Percentiles rank a stretch among this genome's conserved stretches.
Conservation (phyloP, 805 yeast species). For the Kodamaea kakaduensis region DNA sequence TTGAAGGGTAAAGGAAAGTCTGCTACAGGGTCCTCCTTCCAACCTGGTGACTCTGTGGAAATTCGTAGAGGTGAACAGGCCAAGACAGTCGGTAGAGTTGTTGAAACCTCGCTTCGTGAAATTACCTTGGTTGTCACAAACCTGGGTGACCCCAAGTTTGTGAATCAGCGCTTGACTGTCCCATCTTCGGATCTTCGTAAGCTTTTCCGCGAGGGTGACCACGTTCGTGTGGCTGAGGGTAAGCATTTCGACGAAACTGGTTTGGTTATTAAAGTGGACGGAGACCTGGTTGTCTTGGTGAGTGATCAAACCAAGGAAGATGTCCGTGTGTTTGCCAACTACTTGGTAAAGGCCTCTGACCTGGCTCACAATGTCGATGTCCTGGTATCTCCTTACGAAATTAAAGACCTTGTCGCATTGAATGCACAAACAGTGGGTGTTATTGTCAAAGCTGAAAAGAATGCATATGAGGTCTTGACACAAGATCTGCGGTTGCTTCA, state of each 20-base stretch:
- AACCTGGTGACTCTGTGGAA: constrained; percentile 92
- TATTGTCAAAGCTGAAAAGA: constrained; percentile 85
- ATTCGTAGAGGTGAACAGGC: constrained; percentile 91
- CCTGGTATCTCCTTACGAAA: constrained; percentile 74
- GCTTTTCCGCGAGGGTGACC: constrained; percentile 87
- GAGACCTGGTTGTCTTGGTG: constrained; percentile 83
- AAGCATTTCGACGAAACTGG: constrained; percentile 93
- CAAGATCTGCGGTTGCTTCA: constrained; percentile 75
- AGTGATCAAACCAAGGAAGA: constrained; percentile 88
- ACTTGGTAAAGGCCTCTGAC: constrained; percentile 87
- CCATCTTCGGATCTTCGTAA: constrained; percentile 82
- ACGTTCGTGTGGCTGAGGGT: constrained; percentile 88
- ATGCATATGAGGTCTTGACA: constrained; percentile 71
- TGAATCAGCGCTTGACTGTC: constrained; percentile 66
- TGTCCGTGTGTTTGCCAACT: constrained; percentile 88
- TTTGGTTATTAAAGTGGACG: constrained; percentile 75
- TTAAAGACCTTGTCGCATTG: constrained; percentile 86
- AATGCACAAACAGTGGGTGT: constrained; percentile 86
- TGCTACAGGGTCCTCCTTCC: constrained; percentile 47
- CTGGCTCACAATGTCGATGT: constrained; percentile 54
- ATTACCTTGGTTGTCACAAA: constrained; percentile 49
- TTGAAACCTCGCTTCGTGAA: constrained; percentile 56
- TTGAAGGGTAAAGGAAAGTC: constrained; percentile 50
- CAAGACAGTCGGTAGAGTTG: constrained; percentile 78
- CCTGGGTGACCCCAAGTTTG: constrained; percentile 52